Evolutionary conservation across 2,329 filamentous ascomycete species (phyloP).

Genomic region (Fusarium sp.): DNA sequence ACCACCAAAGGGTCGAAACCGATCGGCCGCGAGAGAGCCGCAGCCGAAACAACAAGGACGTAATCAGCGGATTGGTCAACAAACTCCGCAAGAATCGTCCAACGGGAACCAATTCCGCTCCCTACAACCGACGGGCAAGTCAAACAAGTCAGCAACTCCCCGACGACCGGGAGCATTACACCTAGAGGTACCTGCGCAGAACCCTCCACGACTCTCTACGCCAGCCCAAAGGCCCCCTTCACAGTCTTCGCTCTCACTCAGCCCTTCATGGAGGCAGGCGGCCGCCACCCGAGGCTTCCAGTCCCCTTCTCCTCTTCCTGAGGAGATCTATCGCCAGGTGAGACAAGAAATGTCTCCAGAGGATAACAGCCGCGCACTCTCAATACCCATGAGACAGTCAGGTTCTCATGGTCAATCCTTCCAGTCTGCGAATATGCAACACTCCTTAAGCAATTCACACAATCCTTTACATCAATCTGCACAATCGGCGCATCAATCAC

Average conservation of each 20-base stretch:
- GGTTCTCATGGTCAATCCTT: not conserved
- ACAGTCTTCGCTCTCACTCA: not conserved
- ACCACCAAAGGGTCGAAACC: not conserved
- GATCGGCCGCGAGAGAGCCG: not conserved
- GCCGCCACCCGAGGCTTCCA: not conserved
- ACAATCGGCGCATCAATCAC: not conserved
- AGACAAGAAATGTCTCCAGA: not conserved
- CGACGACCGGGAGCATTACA: not conserved
- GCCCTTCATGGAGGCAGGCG: not conserved
- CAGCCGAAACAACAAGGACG: constrained; percentile 10
- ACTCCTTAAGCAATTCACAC: not conserved
- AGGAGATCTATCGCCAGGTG: not conserved
- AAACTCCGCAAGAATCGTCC: not conserved
- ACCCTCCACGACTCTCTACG: not conserved
- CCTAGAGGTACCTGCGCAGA: not conserved
- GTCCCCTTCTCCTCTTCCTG: not conserved
- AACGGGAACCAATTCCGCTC: not conserved
- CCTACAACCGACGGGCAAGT: not conserved
- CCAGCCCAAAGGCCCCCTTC: not conserved
- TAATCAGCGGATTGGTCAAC: not conserved
- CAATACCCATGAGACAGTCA: not conserved
- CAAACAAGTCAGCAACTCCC: not conserved
- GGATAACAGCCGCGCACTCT: not conserved
- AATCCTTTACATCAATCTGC: not conserved
- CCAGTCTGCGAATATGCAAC: not conserved